Base-by-base conservation (phyloP, 106 monocot species). In the Platanthera guangdongensis region DNA sequence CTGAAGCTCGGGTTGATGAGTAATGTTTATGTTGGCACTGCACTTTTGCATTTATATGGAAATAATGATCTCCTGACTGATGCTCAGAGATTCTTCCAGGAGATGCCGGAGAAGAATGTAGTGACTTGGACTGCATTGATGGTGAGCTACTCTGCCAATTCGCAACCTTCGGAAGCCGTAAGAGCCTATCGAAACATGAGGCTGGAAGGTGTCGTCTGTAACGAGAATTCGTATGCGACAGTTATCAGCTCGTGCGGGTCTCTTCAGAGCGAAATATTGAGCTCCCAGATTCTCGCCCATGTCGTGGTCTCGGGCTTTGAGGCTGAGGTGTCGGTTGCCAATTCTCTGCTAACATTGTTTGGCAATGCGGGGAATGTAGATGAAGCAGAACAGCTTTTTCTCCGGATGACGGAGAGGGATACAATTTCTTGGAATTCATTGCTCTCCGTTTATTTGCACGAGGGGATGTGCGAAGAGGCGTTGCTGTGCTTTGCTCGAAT, bases 121-220 rank as follows among this genome's bases (percentile, higher is more conserved):
- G 95, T 95, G 4, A 89, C 95, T 30, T 95, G 92, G 92, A 95
- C 95, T 21, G 90, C 95, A 2, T 78, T 95, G 49, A 92, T 95
- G 88, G 83, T 84, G 65, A 73, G 82, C 59, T 85, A 68, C 52
- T 87, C 88, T 0, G 73, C 78, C 45, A 93, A 89, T 69, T 86
- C 85, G 25, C 25, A 52, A 12, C 83, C 85, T 3, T 78, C 78
- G 62, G 92, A 89, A 70, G 82, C 88, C 2, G 0, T 92, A 59
- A 75, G 47, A 64, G 90, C 84, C 30, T 95, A 92, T 83, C 62
- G 7, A 49, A 30, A 74, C 32, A 90, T 95, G 92, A 90, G 87
- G 51, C 75, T 51, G 73, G 86, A 87, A 79, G 86, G 86, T 30
- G 78, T 84, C n/a, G 76, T 51, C 46, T 88, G 90, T 78, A 95